Evolutionary conservation across 768 basidiomycete species (phyloP), one percentile per base, ranked within the genome.

Genomic region (Panellus pusillus): DNA sequence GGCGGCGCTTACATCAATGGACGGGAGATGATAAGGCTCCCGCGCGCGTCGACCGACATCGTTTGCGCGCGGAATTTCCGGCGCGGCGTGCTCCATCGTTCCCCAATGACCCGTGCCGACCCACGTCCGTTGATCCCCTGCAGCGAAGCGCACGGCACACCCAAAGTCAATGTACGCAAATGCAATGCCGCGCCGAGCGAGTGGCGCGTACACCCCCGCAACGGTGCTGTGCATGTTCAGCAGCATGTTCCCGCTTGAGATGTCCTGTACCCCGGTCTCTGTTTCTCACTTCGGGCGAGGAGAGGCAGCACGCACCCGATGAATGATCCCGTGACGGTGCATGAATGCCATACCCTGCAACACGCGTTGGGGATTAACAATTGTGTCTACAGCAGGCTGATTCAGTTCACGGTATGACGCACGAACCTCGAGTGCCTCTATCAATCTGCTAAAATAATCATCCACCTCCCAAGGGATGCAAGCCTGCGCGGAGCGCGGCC

Each of bases 401-500:
- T 11, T 11, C 12, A 11, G 43, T 51, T 46, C 40, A 51, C 44
- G 40, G 24, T 3, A 24, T 24, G 24, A 2, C 24, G 24, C 24
- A 24, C 49, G 9, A 12, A 57, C 59, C 52, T 56, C 54, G 8
- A 60, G 38, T n/a, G 58, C 58, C 41, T 60, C 54, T 13, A 19
- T 17, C 17, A 60, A 44, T 42, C 58, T 17, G 31, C 52, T 31
- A 41, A 61, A 61, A 47, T 61, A 56, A 38, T 61, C 59, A 2
- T 61, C 59, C n/a, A 61, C 59, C 45, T 61, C 59, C 59, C 52
- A 54, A 31, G 55, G 51, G 9, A 61, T 57, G 37, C 55, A 61
- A 14, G 44, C 41, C 37, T 56, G 55, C 1, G 46, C 52, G 8
- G 59, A 53, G 14, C 59, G 55, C 19, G 59, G 59, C 55, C 55